A percentile compares a stretch with the other conserved stretches of the same genome.
These are phyloP conservation scores for Anthracocystis setariae DNA, from an alignment of 1,284 basidiomycete genomes.

Conservation along the genomic window DNA sequence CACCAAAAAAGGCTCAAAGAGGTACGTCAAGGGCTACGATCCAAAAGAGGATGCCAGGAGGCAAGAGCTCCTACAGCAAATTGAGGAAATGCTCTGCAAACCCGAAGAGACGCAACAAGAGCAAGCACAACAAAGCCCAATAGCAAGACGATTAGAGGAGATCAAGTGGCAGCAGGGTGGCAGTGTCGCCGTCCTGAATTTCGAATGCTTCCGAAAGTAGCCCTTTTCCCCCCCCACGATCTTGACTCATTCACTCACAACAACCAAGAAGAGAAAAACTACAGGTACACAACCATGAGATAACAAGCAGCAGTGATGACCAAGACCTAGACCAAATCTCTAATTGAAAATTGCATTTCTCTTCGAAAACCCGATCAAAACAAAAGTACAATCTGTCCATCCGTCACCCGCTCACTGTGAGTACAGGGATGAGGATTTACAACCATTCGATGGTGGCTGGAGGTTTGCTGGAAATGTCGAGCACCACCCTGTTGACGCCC, in stretches of 20 bases:
- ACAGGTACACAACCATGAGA: neutral
- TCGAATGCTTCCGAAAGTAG: slow-evolving; percentile 33
- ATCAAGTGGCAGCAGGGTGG: slow-evolving; percentile 43
- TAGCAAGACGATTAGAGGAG: slow-evolving; percentile 30
- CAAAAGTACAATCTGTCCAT: too few species aligned
- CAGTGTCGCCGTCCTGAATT: slow-evolving; percentile 33
- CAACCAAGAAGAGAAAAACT: neutral
- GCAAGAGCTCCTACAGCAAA: slow-evolving; percentile 5
- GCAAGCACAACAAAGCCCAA: slow-evolving; percentile 1
- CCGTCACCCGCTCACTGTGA: neutral
- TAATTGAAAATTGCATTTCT: too few species aligned
- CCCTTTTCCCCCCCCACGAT: neutral
- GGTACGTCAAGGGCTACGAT: slow-evolving; percentile 37
- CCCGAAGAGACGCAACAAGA: neutral
- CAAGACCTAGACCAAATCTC: too few species aligned
- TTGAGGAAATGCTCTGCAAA: slow-evolving; percentile 28
- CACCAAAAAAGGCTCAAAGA: slow-evolving; percentile 22
- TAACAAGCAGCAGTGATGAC: too few species aligned
- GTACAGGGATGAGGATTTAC: slow-evolving; percentile 11
- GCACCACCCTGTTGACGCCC: slow-evolving; percentile 74
- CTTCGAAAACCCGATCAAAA: neutral
- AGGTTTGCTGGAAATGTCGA: slow-evolving; percentile 95
- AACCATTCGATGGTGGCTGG: slow-evolving; percentile 76
- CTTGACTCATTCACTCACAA: neutral
- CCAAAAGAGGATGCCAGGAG: slow-evolving; percentile 22